A percentile compares a stretch with the other conserved stretches of the same genome.
phyloP scores from a whole-genome alignment of 345 rosid species.

The Rhodomyrtus tomentosa region DNA sequence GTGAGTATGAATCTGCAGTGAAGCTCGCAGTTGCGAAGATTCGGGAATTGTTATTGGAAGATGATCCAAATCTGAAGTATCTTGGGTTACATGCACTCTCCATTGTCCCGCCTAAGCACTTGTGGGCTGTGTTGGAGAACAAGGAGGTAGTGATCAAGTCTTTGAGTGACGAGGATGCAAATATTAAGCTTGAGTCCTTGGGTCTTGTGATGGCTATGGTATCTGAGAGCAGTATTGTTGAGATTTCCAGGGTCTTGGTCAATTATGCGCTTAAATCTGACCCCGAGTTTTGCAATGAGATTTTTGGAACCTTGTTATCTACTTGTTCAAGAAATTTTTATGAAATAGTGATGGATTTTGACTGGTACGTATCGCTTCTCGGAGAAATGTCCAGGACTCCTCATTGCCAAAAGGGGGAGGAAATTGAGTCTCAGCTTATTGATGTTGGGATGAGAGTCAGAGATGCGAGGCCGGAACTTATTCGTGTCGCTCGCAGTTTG shows the following conservation, averaged over 20 bases:
- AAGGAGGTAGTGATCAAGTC: slow-evolving; percentile 81
- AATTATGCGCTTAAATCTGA: slow-evolving; percentile 86
- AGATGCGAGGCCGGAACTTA: slow-evolving; percentile 82
- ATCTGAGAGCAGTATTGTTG: slow-evolving; percentile 65
- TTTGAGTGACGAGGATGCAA: slow-evolving; percentile 74
- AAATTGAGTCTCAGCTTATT: slow-evolving; percentile 80
- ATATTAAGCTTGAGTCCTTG: slow-evolving; percentile 72
- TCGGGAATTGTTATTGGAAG: slow-evolving; percentile 62
- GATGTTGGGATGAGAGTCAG: slow-evolving; percentile 83
- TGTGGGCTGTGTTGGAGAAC: slow-evolving; percentile 83
- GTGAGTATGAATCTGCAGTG: slow-evolving; percentile 81
- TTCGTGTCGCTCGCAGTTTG: slow-evolving; percentile 56
- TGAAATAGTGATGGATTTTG: slow-evolving; percentile 72
- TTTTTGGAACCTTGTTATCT: slow-evolving; percentile 67
- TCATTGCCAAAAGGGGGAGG: slow-evolving; percentile 71
- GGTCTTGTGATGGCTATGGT: slow-evolving; percentile 82
- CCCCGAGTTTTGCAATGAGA: slow-evolving; percentile 74
- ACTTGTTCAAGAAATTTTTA: slow-evolving; percentile 59
- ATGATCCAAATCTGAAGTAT: slow-evolving; percentile 88
- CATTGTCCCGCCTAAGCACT: slow-evolving; percentile 48
- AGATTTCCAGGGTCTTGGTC: slow-evolving; percentile 65
- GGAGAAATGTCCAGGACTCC: slow-evolving; percentile 85
- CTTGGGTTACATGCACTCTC: slow-evolving; percentile 82
- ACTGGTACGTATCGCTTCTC: slow-evolving; percentile 86
- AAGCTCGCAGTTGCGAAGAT: slow-evolving; percentile 61